Evolutionary conservation across 2,329 filamentous ascomycete species (phyloP), one percentile per base, ranked within the genome.

Genomic region (Phialemoniopsis sp.): DNA sequence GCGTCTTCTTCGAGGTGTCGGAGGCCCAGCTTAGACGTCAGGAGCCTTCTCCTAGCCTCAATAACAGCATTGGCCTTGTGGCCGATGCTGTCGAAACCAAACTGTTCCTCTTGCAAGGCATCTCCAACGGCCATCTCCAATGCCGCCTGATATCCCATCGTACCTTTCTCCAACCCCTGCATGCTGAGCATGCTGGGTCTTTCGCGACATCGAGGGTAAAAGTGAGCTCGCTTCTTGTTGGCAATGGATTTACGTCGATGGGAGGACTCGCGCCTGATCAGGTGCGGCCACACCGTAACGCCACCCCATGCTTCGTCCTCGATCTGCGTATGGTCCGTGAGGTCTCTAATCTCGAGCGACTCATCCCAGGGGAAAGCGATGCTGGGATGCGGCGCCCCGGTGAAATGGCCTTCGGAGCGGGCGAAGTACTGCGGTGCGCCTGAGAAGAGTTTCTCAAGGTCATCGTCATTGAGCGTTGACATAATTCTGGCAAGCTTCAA

Each of bases 341-440:
- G 62, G 54, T 86, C 80, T 40, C 76, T 69, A 48, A 82, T 78
- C 48, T 71, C 64, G 41, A 84, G 58, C 45, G 73, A 67, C 45
- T 77, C 71, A 55, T 87, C 78, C 73, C 81, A 86, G 2, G 82
- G 82, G 54, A 81, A 87, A 29, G 78, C 76, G 19, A 82, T 79
- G 36, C 70, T 78, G 16, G 82, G 81, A 49, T 79, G 73, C 16
- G 76, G 76, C 29, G 78, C 75, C 37, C 72, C 78, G 42, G 71
- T 73, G 55, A 70, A 76, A 56, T 80, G 75, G 30, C 76, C 74
- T 49, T 79, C 73, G 42, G 70, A 73, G 38, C 76, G 72, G 48
- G 78, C 73, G 57, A 80, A 81, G 64, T 83, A 87, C 56, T 86
- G 82, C 46, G 84, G 84, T 32, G 84, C 84, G n/a, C 84, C 83